These are phyloP conservation scores for Scheffersomyces segobiensis DNA, from an alignment of 1,139 yeast species.

Conservation along the genomic window DNA sequence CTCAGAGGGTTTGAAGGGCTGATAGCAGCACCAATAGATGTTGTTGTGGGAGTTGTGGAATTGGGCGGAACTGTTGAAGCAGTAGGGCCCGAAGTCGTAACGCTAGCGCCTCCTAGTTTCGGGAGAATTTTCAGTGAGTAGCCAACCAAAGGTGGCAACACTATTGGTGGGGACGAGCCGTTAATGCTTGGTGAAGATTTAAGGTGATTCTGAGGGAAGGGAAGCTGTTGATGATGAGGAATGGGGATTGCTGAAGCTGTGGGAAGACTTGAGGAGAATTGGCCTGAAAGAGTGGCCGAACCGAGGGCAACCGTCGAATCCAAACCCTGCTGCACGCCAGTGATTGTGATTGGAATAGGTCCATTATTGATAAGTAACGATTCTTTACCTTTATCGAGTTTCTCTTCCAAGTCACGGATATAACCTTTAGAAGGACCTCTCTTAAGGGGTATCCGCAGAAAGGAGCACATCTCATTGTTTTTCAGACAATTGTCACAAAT, in stretches of 20 bases:
- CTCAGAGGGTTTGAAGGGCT: not conserved
- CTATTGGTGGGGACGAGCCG: conserved; percentile 20
- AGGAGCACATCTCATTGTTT: conserved; percentile 56
- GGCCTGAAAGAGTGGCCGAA: not conserved
- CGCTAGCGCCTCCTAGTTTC: not conserved
- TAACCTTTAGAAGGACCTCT: conserved; percentile 80
- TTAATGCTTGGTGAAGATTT: conserved; percentile 2
- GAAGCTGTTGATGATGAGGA: conserved; percentile 17
- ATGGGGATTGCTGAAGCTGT: conserved; percentile 1
- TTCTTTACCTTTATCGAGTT: conserved; percentile 15
- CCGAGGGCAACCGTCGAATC: not conserved
- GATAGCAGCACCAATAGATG: not conserved
- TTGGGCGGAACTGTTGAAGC: not conserved
- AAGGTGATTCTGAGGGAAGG: conserved; percentile 15
- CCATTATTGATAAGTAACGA: not conserved
- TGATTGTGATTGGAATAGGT: not conserved
- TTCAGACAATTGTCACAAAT: conserved; percentile 59
- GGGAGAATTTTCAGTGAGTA: conserved; percentile 11
- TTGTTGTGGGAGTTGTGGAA: conserved; percentile 1
- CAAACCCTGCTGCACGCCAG: not conserved
- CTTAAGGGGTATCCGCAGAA: conserved; percentile 68
- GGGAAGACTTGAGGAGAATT: conserved; percentile 1
- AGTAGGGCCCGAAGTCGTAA: not conserved
- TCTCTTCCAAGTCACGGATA: conserved; percentile 44
- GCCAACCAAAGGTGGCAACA: conserved; percentile 26